Conservation (phyloP, 495 filamentous ascomycete species). For the Xylaria acuta region DNA sequence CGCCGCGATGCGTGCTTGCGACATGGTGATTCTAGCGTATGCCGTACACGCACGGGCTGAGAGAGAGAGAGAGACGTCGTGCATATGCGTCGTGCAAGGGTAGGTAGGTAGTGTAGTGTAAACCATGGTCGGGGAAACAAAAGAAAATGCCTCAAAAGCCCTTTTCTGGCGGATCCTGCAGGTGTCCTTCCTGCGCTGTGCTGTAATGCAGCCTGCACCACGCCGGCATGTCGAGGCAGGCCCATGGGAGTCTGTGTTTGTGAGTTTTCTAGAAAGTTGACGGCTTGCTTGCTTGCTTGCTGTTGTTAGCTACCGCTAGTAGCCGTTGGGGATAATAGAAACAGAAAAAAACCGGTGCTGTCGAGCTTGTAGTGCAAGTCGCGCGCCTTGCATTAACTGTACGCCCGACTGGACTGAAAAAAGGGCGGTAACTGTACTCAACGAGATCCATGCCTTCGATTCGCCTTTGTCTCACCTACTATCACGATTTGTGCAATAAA, state of each 20-base stretch:
- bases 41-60: not conserved
- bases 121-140: conserved; percentile 1
- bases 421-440: not conserved
- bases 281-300: not conserved
- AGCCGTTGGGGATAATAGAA: not conserved
- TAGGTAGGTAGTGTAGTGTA: not conserved
- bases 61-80: not conserved
- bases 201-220: conserved; percentile 1
- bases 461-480: not conserved
- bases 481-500: not conserved
- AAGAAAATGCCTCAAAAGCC: conserved; percentile 25
- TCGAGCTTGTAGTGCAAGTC: not conserved
- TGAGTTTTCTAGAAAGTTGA: conserved; percentile 11
- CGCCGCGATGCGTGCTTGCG: not conserved
- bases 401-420: not conserved
- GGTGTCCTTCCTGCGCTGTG: conserved; percentile 1
- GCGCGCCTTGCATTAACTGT: not conserved
- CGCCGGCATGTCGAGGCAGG: not conserved
- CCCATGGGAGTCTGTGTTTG: not conserved
- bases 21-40: conserved; percentile 13
- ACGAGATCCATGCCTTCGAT: not conserved
- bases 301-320: not conserved
- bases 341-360: not conserved
- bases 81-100: not conserved
- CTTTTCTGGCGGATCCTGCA: conserved; percentile 12